Evolutionary conservation across 306 rosid species (phyloP), one percentile per base, ranked within the genome.

Genomic region (Quercus rubra): DNA sequence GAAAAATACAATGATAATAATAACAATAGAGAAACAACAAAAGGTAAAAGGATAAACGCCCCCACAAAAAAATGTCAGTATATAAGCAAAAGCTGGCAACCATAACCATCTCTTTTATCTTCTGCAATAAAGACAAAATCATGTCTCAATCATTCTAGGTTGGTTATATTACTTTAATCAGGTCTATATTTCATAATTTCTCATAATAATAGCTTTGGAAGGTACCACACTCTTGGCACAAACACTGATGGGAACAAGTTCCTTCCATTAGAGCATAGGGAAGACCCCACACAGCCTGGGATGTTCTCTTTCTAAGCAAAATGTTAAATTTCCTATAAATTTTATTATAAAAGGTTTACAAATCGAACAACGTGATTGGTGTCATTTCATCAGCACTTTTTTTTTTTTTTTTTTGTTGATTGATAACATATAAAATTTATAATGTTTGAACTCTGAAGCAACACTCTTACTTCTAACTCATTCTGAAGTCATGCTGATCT

Each of bases 221-320:
- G 21, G 55, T 58, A 54, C 71, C 33, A 67, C 51, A 28, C 46
- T 55, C 68, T 23, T 80, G 85, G 78, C 77, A 28, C 58, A 76
- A 19, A 73, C 74, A 63, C 75, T 80, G 76, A 33, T 55, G 31
- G 72, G 49, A 74, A 59, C 72, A 72, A 69, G 54, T 70, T 83
- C 20, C 59, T 56, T 70, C 49, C 33, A 23, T 30, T 43, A 57
- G n/a, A 67, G 14, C 19, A 75, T 18, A 4, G 41, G 52, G 61
- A 59, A 75, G 63, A 83, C 46, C 79, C 90, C 84, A 84, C 83
- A 52, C 20, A 73, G 25, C 75, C 75, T 38, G 58, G 70, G 68
- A 38, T 19, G 71, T 57, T 46, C 1, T 38, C 43, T 38, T 38
- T 38, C 43, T 38, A 38, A 38, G 43, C 43, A 6, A 38, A 38